Conservation (phyloP, 768 basidiomycete species). For the Tulasnella sp. region DNA sequence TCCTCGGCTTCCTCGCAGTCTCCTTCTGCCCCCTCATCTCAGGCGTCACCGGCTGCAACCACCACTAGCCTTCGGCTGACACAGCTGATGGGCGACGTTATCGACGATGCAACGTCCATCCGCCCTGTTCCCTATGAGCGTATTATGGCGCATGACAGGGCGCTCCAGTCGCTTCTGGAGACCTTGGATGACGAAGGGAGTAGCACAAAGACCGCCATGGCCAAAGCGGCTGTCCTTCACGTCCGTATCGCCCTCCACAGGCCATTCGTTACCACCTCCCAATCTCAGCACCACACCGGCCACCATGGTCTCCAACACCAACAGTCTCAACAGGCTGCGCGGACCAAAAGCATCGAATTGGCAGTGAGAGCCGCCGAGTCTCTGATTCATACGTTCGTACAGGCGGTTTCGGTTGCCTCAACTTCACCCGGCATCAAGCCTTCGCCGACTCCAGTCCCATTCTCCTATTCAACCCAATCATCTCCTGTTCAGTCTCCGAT, state of each 20-base stretch:
- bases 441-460: background rate
- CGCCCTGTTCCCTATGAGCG: conserved; percentile 68
- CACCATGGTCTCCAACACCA: too few species aligned
- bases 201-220: background rate
- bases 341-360: conserved; percentile 1
- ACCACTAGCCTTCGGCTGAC: conserved; percentile 60
- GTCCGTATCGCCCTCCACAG: conserved; percentile 77
- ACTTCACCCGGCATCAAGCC: background rate
- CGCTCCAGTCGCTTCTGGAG: conserved; percentile 52
- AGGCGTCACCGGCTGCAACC: conserved; percentile 35
- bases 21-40: conserved; percentile 12
- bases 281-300: too few species aligned
- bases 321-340: background rate
- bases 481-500: too few species aligned
- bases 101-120: conserved; percentile 72
- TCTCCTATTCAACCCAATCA: too few species aligned
- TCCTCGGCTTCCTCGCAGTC: background rate
- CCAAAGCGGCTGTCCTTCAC: conserved; percentile 47
- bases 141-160: conserved; percentile 58
- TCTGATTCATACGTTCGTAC: background rate
- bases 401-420: background rate
- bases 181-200: conserved; percentile 41
- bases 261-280: conserved; percentile 44
- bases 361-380: background rate
- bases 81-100: conserved; percentile 74